These are phyloP conservation scores for Fagopyrum homotropicum DNA, from an alignment of 148 eudicot genomes.

Conservation along the genomic window DNA sequence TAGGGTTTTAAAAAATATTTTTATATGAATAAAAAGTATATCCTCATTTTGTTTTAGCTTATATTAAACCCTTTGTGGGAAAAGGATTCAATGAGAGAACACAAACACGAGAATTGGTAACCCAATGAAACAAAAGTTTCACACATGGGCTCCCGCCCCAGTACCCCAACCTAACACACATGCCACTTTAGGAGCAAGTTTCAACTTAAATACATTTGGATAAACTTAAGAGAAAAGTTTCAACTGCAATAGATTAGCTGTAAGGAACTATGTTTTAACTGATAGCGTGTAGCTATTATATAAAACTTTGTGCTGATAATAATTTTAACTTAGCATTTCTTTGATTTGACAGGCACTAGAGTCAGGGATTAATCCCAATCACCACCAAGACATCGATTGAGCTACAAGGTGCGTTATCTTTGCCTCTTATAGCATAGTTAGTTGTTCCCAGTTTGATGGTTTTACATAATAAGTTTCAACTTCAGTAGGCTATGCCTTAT, in stretches of 20 bases:
- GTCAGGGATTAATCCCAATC: not conserved
- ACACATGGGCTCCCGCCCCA: too few relatives aligned
- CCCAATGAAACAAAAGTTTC: not conserved
- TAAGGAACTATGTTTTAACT: not conserved
- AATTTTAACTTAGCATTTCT: not conserved
- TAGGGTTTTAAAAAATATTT: not conserved
- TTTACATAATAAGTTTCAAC: not conserved
- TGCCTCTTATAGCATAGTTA: slow-evolving; percentile 1
- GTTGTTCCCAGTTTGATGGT: not conserved
- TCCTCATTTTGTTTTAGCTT: not conserved
- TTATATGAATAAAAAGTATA: not conserved
- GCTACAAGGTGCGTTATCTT: not conserved
- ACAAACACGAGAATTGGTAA: not conserved
- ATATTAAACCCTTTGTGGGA: not conserved
- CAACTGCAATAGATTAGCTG: not conserved
- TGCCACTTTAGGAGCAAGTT: not conserved
- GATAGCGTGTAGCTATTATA: not conserved
- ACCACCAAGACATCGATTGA: not conserved
- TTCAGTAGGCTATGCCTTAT: not conserved
- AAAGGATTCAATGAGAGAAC: too few relatives aligned
- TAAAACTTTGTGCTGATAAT: not conserved
- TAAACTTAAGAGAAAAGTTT: not conserved
- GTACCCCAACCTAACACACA: not conserved
- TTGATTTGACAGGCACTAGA: not conserved
- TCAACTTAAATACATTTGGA: not conserved